Evolutionary conservation across 805 yeast species (phyloP).

Genomic region (Monosporozyma solicola): DNA sequence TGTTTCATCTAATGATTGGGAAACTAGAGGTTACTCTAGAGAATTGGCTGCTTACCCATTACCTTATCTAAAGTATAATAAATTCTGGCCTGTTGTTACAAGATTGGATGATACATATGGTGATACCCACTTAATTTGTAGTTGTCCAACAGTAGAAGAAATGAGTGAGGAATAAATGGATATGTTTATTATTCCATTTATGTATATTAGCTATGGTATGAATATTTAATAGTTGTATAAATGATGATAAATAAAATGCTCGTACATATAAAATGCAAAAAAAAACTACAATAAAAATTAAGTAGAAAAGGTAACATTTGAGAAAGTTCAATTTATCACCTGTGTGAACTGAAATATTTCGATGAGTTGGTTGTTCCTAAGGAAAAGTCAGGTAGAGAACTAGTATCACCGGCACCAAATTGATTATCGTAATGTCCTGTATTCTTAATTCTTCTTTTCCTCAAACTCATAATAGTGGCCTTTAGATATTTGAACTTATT

Average conservation of each 20-base stretch:
- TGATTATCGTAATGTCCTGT: neutral
- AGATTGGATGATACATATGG: constrained; percentile 94
- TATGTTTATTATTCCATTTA: neutral
- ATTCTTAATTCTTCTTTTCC: constrained; percentile 12
- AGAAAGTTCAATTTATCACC: neutral
- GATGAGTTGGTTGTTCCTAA: constrained; percentile 1
- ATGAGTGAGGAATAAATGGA: constrained; percentile 21
- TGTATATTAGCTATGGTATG: neutral
- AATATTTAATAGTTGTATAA: neutral
- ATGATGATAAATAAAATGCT: neutral
- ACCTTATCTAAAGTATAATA: constrained; percentile 58
- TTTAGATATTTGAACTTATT: constrained; percentile 20
- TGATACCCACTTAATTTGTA: constrained; percentile 84
- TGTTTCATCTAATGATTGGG: constrained; percentile 64
- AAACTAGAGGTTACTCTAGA: constrained; percentile 74
- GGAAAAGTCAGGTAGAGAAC: constrained; percentile 11
- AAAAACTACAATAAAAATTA: neutral
- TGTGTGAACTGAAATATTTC: neutral
- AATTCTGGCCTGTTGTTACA: constrained; percentile 93
- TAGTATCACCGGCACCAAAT: constrained; percentile 6
- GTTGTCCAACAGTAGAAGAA: constrained; percentile 83
- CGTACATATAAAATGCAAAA: neutral
- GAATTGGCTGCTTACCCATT: constrained; percentile 92
- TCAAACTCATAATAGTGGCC: constrained; percentile 15
- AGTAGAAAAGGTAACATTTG: neutral